Conservation (phyloP, 140 eudicot genomes). For the Flaveria floridana region DNA sequence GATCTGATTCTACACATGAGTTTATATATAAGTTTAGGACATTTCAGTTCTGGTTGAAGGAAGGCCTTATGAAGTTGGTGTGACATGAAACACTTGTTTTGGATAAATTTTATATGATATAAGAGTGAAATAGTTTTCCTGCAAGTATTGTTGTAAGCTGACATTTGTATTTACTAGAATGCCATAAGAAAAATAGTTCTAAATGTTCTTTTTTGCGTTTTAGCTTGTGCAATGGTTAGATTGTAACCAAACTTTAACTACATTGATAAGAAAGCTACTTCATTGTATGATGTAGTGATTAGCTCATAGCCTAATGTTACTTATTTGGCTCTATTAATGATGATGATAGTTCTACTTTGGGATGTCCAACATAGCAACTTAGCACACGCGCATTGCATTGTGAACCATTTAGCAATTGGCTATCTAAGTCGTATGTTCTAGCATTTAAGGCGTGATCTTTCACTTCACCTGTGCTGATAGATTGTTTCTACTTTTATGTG, state of each 20-base stretch:
- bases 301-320: not conserved
- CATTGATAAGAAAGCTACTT: not conserved
- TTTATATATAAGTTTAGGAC: not conserved
- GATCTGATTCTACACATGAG: slow-evolving; percentile 7
- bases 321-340: not conserved
- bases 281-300: not conserved
- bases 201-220: too few relatives aligned
- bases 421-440: not conserved
- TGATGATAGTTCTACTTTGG: not conserved
- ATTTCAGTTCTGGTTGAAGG: not conserved
- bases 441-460: not conserved
- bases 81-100: not conserved
- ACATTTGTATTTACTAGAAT: too few relatives aligned
- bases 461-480: slow-evolving; percentile 10
- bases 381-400: not conserved
- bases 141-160: too few relatives aligned
- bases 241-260: not conserved
- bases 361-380: not conserved
- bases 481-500: not conserved
- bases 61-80: not conserved
- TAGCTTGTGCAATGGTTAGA: too few relatives aligned
- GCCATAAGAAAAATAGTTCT: too few relatives aligned
- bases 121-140: not conserved
- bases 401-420: not conserved
- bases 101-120: not conserved